Conservation (phyloP, 2,329 filamentous ascomycete genomes). For the Aspergillus luchuensis region DNA sequence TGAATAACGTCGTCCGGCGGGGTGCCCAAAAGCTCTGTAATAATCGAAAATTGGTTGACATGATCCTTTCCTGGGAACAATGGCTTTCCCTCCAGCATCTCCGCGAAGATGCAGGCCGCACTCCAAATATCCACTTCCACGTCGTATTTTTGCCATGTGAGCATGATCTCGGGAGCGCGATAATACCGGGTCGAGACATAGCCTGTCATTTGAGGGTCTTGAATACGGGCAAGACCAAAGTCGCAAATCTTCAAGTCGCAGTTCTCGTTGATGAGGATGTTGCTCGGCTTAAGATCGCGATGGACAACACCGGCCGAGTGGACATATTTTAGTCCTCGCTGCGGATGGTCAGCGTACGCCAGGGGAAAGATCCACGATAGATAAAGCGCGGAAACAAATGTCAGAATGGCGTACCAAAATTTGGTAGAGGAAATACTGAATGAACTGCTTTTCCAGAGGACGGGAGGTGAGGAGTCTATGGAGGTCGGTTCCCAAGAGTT, state of each 20-base stretch:
- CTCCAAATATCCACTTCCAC: constrained; percentile 99
- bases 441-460: constrained; percentile 98
- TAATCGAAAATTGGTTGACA: constrained; percentile 99
- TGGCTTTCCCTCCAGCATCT: constrained; percentile 98
- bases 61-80: constrained; percentile 98
- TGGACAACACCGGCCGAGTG: constrained; percentile 98
- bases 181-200: constrained; percentile 99
- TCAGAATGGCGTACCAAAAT: constrained; percentile 72
- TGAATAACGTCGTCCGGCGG: constrained; percentile 98
- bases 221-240: constrained; percentile 94
- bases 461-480: constrained; percentile 93
- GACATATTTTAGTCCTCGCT: constrained; percentile 98
- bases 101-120: constrained; percentile 96
- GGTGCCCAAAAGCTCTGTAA: constrained; percentile 93
- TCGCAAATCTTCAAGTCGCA: constrained; percentile 99
- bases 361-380: neutral
- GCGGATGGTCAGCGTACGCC: constrained; percentile 25
- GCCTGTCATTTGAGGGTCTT: constrained; percentile 99
- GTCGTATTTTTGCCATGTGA: constrained; percentile 99
- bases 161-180: constrained; percentile 98
- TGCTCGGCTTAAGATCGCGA: constrained; percentile 96
- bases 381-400: neutral
- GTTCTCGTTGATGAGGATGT: constrained; percentile 99
- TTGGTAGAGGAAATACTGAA: constrained; percentile 99
- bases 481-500: constrained; percentile 93